These are phyloP conservation scores for Fomitiporia mediterranea DNA, from an alignment of 1,284 basidiomycete genomes.

Conservation along the genomic window DNA sequence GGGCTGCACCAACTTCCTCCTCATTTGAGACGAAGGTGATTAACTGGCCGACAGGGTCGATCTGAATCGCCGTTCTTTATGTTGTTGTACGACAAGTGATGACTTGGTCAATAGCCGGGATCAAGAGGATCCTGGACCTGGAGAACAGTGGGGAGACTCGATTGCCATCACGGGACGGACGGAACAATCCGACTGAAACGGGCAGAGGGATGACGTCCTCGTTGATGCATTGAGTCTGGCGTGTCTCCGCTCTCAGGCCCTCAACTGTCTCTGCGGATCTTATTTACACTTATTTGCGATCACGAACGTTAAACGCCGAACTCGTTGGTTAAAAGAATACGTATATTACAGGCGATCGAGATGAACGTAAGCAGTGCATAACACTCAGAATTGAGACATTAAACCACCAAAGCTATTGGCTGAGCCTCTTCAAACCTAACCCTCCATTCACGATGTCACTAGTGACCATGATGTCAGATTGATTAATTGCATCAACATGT, in stretches of 20 bases:
- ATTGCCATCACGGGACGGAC: not conserved
- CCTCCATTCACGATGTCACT: constrained; percentile 44
- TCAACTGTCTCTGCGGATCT: not conserved
- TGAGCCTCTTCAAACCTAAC: too few relatives aligned
- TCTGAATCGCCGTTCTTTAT: too few relatives aligned
- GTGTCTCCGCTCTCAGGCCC: not conserved
- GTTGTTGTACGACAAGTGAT: too few relatives aligned
- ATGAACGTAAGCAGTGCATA: not conserved
- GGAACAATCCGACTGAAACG: not conserved
- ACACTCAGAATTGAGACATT: not conserved
- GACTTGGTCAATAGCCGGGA: too few relatives aligned
- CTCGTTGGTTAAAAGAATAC: not conserved
- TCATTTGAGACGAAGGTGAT: not conserved
- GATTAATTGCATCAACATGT: constrained; percentile 4
- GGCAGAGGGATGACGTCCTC: not conserved
- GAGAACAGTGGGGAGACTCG: not conserved
- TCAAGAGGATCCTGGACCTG: too few relatives aligned
- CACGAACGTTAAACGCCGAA: not conserved
- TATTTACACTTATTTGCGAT: not conserved
- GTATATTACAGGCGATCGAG: constrained; percentile 2
- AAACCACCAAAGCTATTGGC: constrained; percentile 12
- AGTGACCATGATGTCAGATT: constrained; percentile 1
- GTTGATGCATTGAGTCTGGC: not conserved
- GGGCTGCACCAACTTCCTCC: constrained; percentile 35
- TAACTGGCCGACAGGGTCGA: not conserved